Evolutionary conservation across 1,284 basidiomycete species (phyloP), one percentile per base, ranked within the genome.

Genomic region (Cutaneotrichosporon cutaneum): DNA sequence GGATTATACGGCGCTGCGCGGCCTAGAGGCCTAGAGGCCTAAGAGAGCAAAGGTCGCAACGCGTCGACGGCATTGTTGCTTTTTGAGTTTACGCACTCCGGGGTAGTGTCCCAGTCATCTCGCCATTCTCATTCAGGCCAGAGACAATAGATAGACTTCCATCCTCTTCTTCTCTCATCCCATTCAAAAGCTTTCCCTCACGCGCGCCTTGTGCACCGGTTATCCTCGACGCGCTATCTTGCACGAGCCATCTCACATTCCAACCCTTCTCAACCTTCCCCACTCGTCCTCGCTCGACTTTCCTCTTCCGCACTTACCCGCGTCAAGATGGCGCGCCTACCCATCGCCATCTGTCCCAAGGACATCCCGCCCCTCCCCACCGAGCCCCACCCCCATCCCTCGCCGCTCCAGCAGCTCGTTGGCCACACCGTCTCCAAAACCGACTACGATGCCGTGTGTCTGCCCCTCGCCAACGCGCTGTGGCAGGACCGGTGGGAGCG

Each of bases 401-500:
- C 74, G 1, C 77, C 78, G 0, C 66, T 80, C 0, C 72, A 77
- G 44, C 61, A 65, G 32, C 56, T 67, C 30, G 72, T 79, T 35
- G 64, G 61, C 26, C 58, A 70, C 39, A 76, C 77, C 1, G 64
- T 78, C 55, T 58, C 65, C 16, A 68, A 69, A 9, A 75, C 73
- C 39, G 83, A 84, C 54, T 85, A 84, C 68, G 82, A 83, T 63
- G 67, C 75, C 26, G 82, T 94, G 55, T 90, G 87, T 68, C 72
- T 95, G n/a, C 92, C 93, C 18, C 83, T 98, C 27, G 90, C 94
- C 22, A 97, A 91, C 66, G 84, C 85, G 26, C 85, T 84, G 35
- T 99, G 95, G 95, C 87, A 86, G 71, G 84, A 86, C 65, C 82
- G 95, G 62, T 99, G 96, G 95, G 85, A 86, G 68, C 83, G 87